phyloP scores from a whole-genome alignment of 352 stramenopile genomes.

The Achlya hypogyna region DNA sequence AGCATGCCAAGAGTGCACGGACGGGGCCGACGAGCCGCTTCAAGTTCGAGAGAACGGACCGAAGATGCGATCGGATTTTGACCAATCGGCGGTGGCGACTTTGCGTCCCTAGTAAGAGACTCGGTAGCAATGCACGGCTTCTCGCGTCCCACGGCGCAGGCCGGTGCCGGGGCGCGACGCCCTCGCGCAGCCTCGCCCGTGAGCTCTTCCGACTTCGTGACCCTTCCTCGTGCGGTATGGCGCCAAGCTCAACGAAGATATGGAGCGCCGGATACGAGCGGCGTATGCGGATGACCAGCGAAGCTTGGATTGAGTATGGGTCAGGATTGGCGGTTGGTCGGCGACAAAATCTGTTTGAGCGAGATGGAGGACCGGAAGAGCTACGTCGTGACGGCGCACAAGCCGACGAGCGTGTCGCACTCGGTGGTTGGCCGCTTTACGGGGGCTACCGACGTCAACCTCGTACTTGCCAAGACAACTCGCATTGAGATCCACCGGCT shows the following conservation, averaged over 20 bases:
- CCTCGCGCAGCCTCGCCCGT: no score
- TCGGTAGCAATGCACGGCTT: no score
- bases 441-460: slow-evolving; percentile 74
- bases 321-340: background rate
- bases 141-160: no score
- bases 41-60: no score
- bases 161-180: no score
- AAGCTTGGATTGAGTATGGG: background rate
- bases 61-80: no score
- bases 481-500: slow-evolving; percentile 85
- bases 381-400: slow-evolving; percentile 91
- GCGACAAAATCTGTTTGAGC: background rate
- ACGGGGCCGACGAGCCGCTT: no score
- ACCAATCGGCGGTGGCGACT: no score
- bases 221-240: background rate
- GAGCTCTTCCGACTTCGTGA: background rate
- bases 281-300: background rate
- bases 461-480: slow-evolving; percentile 84
- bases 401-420: slow-evolving; percentile 89
- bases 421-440: slow-evolving; percentile 88
- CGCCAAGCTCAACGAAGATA: background rate
- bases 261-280: background rate
- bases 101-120: no score
- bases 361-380: slow-evolving; percentile 36
- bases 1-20: no score